Base-by-base conservation (phyloP, 2,329 filamentous ascomycete species). In the Verticillium nubilum region DNA sequence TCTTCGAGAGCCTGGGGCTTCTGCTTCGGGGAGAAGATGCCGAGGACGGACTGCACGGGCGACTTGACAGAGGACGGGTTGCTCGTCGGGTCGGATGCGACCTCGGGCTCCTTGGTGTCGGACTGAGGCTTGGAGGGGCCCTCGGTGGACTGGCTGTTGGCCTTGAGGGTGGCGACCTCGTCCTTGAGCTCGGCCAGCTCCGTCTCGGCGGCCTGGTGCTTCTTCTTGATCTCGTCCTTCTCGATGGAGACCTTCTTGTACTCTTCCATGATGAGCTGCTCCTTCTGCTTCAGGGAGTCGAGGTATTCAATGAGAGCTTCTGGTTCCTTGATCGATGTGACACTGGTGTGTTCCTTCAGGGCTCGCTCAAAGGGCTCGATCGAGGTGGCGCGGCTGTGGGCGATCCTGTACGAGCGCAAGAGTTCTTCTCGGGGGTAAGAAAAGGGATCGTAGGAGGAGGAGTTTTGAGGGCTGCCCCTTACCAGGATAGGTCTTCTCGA, bases 351-450 rank as follows among this genome's bases (percentile, higher is more conserved):
- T 71, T 99, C 95, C 67, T 92, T 91, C 7, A 99, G 81, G 0
- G 90, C 88, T 58, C 91, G 88, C 75, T 99, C 95, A 72, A 99
- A 99, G 0, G 92, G 90, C 69, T 98, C 95, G 68, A 98, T 96
- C 2, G 90, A 86, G 13, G 90, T 86, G 50, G 93, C 91, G 57
- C 92, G 87, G 60, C 90, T 86, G 76, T 99, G 94, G 19, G 95
- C 95, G 64, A 93, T 88, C 62, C 92, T 86, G 74, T 99, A 99
- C 9, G 94, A 97, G 59, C 92, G 89, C 56, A 98, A 80, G 1
- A 99, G 81, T 69, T 98, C 94, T 92, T 58, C 56, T 50, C 19
- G 55, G 15, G 23, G 17, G 23, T 54, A 23, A 27, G 28, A 57
- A 5, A 53, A 54, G 19, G 35, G 29, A 31, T 15, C 10, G 13